Evolutionary conservation across 495 filamentous ascomycete species (phyloP), one percentile per base, ranked within the genome.

Genomic region (Hypoxylon subgilvum): DNA sequence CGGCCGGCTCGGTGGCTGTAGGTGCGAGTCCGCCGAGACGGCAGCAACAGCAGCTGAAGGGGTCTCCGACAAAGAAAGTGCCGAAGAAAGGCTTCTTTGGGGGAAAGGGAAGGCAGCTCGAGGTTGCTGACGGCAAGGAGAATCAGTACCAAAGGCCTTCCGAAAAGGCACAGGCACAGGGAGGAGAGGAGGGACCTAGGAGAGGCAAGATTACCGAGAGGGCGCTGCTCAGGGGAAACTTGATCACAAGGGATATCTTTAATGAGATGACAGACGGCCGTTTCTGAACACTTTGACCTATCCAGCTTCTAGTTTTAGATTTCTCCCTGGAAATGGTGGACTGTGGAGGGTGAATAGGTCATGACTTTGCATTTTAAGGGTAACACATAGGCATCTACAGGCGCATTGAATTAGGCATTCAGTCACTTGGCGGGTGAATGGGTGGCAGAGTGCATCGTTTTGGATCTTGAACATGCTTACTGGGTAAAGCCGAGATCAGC

Each of bases 211-310:
- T 76, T 32, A 72, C 71, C 0, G 72, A 73, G 48, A 66, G 61
- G 22, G 71, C 67, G 7, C 45, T 79, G 18, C 41, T 79, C 21
- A 74, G 67, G 46, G 73, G 71, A 4, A 75, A 72, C 39, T 67
- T 72, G 17, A 73, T 81, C 8, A 60, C 76, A 56, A 61, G 75
- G 57, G 76, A 81, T 71, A 78, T 81, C 25, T 50, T 79, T 46
- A 79, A 81, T 52, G 78, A 81, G 46, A 69, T 79, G 65, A 71
- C 68, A 19, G 70, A 69, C 49, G 74, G 73, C 4, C 51, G 67
- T 9, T 74, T 66, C 41, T 70, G 43, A 47, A 22, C n/a, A 17
- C 1, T 28, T 44, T 51, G 12, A 19, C 10, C 23, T 31, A 19
- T 2, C 4, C 13, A 4, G 9, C 14, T 32, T 42, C 30, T 19